Conservation (phyloP, 768 basidiomycete genomes). For the Psilocybe sp. region DNA sequence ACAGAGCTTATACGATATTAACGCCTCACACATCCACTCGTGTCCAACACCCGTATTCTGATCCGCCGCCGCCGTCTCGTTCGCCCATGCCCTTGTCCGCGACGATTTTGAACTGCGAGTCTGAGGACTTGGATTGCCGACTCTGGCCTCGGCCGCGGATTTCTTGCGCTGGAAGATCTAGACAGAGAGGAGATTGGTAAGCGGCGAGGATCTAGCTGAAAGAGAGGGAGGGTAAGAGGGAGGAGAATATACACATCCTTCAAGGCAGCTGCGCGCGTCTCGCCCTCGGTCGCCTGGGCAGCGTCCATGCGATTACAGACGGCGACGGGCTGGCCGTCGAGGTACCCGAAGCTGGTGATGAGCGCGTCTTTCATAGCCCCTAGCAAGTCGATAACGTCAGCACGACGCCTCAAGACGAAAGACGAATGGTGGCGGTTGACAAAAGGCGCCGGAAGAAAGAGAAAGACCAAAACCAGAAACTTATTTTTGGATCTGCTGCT, state of each 20-base stretch:
- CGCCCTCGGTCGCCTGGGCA: conserved; percentile 39
- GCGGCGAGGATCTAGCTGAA: too few relatives aligned
- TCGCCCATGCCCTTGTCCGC: conserved; percentile 69
- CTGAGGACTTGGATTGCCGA: conserved; percentile 12
- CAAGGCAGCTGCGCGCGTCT: conserved; percentile 44
- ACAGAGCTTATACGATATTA: too few relatives aligned
- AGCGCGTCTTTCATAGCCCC: conserved; percentile 47
- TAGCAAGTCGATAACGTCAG: too few relatives aligned
- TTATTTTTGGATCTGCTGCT: neutral
- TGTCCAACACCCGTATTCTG: conserved; percentile 19
- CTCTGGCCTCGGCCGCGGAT: conserved; percentile 23
- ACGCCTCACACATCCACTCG: too few relatives aligned
- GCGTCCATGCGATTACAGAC: conserved; percentile 77
- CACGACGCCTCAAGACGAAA: too few relatives aligned
- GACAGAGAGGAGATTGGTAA: neutral
- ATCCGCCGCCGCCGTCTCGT: conserved; percentile 46
- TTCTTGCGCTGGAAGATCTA: conserved; percentile 44
- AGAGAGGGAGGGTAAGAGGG: too few relatives aligned
- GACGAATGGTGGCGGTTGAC: too few relatives aligned
- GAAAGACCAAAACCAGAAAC: too few relatives aligned
- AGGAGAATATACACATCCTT: conserved; percentile 46
- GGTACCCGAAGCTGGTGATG: conserved; percentile 77
- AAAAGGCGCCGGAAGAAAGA: too few relatives aligned
- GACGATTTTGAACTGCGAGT: conserved; percentile 80
- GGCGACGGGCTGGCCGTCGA: conserved; percentile 86